phyloP scores from a whole-genome alignment of 306 rosid species.

The Corylus avellana region DNA sequence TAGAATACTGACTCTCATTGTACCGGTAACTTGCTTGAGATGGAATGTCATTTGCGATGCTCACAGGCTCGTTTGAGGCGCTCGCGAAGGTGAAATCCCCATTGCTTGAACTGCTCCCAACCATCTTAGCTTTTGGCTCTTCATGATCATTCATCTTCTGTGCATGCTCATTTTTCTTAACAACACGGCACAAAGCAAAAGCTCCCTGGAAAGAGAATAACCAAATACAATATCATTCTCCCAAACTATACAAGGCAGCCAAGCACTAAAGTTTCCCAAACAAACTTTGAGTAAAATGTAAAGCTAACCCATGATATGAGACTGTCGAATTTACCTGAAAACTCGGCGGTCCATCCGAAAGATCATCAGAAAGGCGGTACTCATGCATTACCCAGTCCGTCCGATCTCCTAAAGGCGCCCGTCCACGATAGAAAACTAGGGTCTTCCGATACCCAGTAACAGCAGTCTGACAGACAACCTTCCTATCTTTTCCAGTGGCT shows the following conservation, averaged over 20 bases:
- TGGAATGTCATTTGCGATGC: constrained; percentile 41
- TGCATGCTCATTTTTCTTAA: constrained; percentile 61
- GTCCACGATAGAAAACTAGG: constrained; percentile 83
- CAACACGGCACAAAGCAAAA: constrained; percentile 81
- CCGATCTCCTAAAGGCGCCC: constrained; percentile 87
- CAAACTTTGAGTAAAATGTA: constrained; percentile 6
- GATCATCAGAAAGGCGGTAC: constrained; percentile 77
- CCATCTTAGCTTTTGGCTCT: constrained; percentile 46
- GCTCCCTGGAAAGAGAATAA: constrained; percentile 49
- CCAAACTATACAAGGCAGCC: not conserved
- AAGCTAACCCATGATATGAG: constrained; percentile 6
- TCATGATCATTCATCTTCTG: constrained; percentile 47
- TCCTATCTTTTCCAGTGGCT: constrained; percentile 94
- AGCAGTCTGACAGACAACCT: constrained; percentile 54
- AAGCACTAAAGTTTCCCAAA: not conserved
- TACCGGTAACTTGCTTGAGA: constrained; percentile 42
- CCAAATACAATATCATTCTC: constrained; percentile 18
- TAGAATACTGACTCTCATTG: constrained; percentile 54
- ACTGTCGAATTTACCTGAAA: constrained; percentile 49
- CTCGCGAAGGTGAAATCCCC: constrained; percentile 41
- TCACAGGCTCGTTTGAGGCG: constrained; percentile 35
- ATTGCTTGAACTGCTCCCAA: constrained; percentile 38
- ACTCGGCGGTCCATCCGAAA: constrained; percentile 47
- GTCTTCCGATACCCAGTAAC: constrained; percentile 81
- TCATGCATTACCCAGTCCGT: constrained; percentile 93